Base-by-base conservation (phyloP, 23 red algal genomes). In the Gracilaria gracilis region DNA sequence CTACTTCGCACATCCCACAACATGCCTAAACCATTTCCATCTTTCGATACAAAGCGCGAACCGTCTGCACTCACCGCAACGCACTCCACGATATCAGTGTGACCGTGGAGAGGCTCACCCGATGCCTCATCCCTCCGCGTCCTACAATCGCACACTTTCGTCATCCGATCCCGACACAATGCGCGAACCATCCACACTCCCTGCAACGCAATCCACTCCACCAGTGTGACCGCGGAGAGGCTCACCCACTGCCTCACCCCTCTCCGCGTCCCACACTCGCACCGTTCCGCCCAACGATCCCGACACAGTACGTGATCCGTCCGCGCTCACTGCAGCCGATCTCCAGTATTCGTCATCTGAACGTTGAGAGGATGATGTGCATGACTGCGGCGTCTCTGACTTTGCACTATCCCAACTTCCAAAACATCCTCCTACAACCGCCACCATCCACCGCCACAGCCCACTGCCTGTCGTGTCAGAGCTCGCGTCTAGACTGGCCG, bases 181-280 rank as follows among this genome's bases (percentile, higher is more conserved):
- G 20, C 37, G 37, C 6, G 11, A 25, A 1, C 66, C 66, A 72
- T 72, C 20, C 11, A 1, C 21, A 13, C 33, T 37, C 37, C 9
- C 11, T 40, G 66, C 66, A 16, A 72, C 21, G 21, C 33, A 72
- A 2, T 25, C 21, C 11, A 72, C 66, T 1, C 11, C 5, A 2
- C 25, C 66, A 35, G 32, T 35, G 66, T 72, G 66, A 14, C 66
- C 66, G 19, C 66, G 33, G 37, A 72, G 66, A 55, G 51, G 51
- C 51, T 55, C 9, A 17, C 51, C 51, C 51, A 55, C 17, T 20
- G 51, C 51, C 51, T 55, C 51, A 55, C 51, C 66, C 9, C 20
- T 72, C 37, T 27, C 33, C 32, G 32, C 6, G 33, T 72, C 66
- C 66, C 66, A 72, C 21, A 72, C 21, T 17, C 66, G 66, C 9